phyloP scores from a whole-genome alignment of 1,139 yeast genomes.

The Kodamaea anthophila region DNA sequence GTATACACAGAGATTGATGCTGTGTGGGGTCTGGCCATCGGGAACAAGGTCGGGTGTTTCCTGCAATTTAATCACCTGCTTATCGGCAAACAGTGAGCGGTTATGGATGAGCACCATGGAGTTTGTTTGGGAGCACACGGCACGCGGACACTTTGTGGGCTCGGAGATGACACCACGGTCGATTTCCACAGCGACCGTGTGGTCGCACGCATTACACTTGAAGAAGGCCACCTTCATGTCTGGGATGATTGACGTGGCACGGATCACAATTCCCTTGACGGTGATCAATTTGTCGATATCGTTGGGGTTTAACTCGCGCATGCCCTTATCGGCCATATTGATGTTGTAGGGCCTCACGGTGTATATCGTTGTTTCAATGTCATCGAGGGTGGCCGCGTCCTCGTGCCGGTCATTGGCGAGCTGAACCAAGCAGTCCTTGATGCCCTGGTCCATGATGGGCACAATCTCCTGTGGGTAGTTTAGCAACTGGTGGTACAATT shows the following conservation, averaged over 20 bases:
- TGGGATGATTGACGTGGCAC: conserved; percentile 90
- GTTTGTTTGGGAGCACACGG: conserved; percentile 75
- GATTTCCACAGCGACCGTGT: conserved; percentile 84
- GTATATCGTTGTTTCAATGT: conserved; percentile 74
- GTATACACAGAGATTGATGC: conserved; percentile 88
- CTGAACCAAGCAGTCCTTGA: conserved; percentile 85
- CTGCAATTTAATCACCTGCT: conserved; percentile 88
- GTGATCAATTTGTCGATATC: conserved; percentile 92
- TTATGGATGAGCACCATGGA: conserved; percentile 91
- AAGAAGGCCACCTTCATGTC: conserved; percentile 98
- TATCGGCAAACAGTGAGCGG: conserved; percentile 88
- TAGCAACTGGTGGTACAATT: conserved; percentile 75
- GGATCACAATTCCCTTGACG: conserved; percentile 82
- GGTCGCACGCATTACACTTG: conserved; percentile 93
- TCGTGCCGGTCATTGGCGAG: conserved; percentile 56
- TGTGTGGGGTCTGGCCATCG: conserved; percentile 98
- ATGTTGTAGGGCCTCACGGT: conserved; percentile 85
- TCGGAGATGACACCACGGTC: conserved; percentile 93
- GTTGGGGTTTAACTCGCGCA: conserved; percentile 92
- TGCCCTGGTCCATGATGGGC: conserved; percentile 95
- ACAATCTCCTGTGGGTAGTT: conserved; percentile 96
- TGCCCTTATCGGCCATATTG: conserved; percentile 60
- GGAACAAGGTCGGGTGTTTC: conserved; percentile 99
- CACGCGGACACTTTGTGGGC: conserved; percentile 88
- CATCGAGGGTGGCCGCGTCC: conserved; percentile 42